A percentile compares a stretch with the other conserved stretches of the same genome.
These are phyloP conservation scores for Bidens hawaiensis DNA, from an alignment of 140 eudicot genomes.

Conservation along the genomic window DNA sequence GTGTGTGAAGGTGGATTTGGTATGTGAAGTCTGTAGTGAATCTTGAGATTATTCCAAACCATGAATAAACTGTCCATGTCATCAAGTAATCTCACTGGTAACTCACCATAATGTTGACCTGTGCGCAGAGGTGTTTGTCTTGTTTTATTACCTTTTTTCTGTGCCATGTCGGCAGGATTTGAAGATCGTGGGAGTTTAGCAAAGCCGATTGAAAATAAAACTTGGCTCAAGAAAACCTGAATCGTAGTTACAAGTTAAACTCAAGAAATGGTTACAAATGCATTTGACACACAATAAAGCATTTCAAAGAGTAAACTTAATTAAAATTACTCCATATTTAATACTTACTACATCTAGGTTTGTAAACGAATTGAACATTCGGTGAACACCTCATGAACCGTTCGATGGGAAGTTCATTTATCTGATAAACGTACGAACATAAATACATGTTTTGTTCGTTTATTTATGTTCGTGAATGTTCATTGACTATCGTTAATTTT, in stretches of 20 bases:
- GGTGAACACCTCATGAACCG: too few species aligned
- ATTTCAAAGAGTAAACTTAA: too few species aligned
- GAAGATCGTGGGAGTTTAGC: constrained; percentile 87
- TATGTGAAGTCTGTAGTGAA: constrained; percentile 82
- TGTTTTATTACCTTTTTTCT: constrained; percentile 45
- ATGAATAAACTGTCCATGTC: constrained; percentile 77
- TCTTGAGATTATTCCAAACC: constrained; percentile 50
- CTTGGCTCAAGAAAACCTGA: constrained; percentile 77
- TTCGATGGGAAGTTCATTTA: too few species aligned
- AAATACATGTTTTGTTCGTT: too few species aligned
- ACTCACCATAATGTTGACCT: constrained; percentile 49
- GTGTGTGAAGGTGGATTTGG: constrained; percentile 75
- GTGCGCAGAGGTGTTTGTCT: constrained; percentile 45
- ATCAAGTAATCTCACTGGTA: constrained; percentile 76
- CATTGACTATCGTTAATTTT: too few species aligned
- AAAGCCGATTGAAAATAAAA: constrained; percentile 50
- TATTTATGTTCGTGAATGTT: too few species aligned
- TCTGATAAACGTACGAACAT: too few species aligned
- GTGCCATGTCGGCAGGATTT: constrained; percentile 55
- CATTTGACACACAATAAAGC: too few species aligned
- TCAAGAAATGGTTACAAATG: not conserved
- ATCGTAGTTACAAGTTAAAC: not conserved
- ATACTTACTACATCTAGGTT: too few species aligned
- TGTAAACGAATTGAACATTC: too few species aligned
- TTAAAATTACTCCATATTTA: too few species aligned